Conservation (phyloP, 2,329 filamentous ascomycete species). For the Elsinoe australis region DNA sequence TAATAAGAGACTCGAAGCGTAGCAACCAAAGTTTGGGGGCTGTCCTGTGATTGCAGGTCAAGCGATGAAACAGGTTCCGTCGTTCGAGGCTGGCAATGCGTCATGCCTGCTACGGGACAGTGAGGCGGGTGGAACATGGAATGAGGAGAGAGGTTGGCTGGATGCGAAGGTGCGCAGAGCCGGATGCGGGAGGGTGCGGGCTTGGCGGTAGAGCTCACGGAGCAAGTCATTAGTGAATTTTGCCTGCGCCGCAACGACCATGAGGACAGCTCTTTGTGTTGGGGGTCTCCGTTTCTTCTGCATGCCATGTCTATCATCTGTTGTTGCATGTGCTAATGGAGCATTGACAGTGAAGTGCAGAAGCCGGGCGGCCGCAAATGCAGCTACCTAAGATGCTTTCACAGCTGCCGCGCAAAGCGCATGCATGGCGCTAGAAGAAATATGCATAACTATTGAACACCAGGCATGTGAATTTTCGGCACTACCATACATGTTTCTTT, state of each 20-base stretch:
- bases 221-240: not conserved
- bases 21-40: conserved; percentile 1
- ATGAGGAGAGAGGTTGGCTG: not conserved
- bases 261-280: not conserved
- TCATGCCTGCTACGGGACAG: not conserved
- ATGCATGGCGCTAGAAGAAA: conserved; percentile 9
- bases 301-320: no score
- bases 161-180: not conserved
- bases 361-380: no score
- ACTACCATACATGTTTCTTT: not conserved
- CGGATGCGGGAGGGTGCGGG: conserved; percentile 2
- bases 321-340: no score
- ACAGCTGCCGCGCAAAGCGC: not conserved
- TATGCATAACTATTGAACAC: not conserved
- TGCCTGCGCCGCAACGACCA: no score
- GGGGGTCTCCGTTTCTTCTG: no score
- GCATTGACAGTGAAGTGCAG: not conserved
- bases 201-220: not conserved
- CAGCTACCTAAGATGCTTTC: no score
- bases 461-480: not conserved
- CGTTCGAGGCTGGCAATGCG: conserved; percentile 5
- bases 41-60: conserved; percentile 10
- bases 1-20: no score
- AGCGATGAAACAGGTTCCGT: conserved; percentile 8
- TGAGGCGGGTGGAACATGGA: not conserved